Percentiles rank a stretch among this genome's conserved stretches.
Conservation (phyloP, 331 rosid genomes). For the Phaseolus coccineus region DNA sequence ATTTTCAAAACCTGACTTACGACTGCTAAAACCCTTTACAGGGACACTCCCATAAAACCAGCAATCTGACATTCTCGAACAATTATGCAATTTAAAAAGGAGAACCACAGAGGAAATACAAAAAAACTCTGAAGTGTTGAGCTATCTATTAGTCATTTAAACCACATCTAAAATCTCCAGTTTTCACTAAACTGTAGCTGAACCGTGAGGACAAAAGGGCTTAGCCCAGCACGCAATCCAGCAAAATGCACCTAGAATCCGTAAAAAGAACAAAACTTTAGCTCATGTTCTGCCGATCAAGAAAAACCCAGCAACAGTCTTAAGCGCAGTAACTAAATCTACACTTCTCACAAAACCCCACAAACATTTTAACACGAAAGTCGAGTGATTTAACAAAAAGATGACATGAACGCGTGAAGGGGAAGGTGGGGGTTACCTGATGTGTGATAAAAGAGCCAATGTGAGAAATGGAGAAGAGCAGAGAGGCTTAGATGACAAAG, state of each 20-base stretch:
- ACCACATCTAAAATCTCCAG: conserved; percentile 20
- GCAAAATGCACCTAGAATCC: conserved; percentile 32
- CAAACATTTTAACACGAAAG: neutral
- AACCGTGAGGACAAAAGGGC: neutral
- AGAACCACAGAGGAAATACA: neutral
- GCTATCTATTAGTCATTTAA: neutral
- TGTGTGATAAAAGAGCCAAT: conserved; percentile 31
- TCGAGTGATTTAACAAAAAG: conserved; percentile 15
- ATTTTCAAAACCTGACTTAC: neutral
- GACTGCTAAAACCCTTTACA: too few relatives aligned
- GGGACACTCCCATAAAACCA: too few relatives aligned
- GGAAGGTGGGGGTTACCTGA: conserved; percentile 26
- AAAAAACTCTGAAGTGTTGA: neutral
- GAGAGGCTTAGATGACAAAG: neutral
- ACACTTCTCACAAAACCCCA: conserved; percentile 28
- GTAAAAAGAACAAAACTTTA: conserved; percentile 35
- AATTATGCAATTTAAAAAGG: neutral
- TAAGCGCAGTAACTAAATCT: conserved; percentile 1
- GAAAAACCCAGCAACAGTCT: conserved; percentile 20
- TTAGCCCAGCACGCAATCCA: conserved; percentile 20
- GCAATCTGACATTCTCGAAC: neutral
- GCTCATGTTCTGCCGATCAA: neutral
- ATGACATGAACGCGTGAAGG: neutral
- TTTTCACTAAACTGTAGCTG: neutral
- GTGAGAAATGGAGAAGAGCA: conserved; percentile 10